Percentiles rank a stretch among this genome's conserved stretches.
These are phyloP conservation scores for Calonectria multiphialidica DNA, from an alignment of 2,329 filamentous ascomycete species.

Conservation along the genomic window DNA sequence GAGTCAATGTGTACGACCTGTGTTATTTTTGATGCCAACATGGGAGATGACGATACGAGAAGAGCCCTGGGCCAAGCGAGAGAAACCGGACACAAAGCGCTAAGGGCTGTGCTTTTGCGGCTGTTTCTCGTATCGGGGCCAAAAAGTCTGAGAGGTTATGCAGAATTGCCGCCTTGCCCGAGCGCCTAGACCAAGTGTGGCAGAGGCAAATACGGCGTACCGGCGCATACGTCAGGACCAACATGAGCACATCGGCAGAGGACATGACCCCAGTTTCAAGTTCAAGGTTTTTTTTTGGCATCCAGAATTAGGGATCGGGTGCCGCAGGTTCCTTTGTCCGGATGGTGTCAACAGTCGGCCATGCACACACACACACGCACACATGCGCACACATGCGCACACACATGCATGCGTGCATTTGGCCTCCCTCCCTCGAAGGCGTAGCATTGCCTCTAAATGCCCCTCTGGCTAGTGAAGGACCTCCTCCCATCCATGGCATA, in stretches of 20 bases:
- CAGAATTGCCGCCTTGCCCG: constrained; percentile 6
- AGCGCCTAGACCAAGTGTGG: constrained; percentile 2
- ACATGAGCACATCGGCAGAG: not conserved
- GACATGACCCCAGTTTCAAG: not conserved
- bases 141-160: constrained; percentile 15
- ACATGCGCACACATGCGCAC: too few species aligned
- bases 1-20: constrained; percentile 31
- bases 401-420: not conserved
- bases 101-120: constrained; percentile 17
- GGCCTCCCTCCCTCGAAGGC: not conserved
- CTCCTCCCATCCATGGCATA: constrained; percentile 23
- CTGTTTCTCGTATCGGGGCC: constrained; percentile 18
- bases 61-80: constrained; percentile 13
- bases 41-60: constrained; percentile 34
- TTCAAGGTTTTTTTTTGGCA: constrained; percentile 10
- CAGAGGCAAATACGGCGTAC: constrained; percentile 18
- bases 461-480: not conserved
- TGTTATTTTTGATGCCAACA: constrained; percentile 20
- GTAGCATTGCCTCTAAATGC: not conserved
- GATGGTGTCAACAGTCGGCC: constrained; percentile 7
- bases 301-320: constrained; percentile 6
- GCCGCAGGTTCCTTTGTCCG: constrained; percentile 9
- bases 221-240: not conserved
- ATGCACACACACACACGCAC: too few species aligned
- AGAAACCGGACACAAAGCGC: constrained; percentile 18